Conservation (phyloP, 306 rosid genomes). For the Biancaea sappan region DNA sequence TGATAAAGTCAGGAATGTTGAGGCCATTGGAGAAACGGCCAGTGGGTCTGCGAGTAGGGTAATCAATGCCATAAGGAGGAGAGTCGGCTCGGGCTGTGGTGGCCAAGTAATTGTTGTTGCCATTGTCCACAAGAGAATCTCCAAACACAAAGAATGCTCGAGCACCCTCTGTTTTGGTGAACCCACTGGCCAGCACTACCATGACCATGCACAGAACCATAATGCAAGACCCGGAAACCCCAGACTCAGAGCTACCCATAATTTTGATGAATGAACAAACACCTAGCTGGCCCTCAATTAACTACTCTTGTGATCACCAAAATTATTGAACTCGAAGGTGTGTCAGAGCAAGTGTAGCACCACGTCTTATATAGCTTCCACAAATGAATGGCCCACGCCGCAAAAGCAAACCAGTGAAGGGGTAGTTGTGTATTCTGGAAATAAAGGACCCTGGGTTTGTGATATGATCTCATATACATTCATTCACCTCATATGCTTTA, state of each 20-base stretch:
- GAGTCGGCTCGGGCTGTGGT: conserved; percentile 75
- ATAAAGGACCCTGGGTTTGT: neutral
- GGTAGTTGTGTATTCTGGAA: neutral
- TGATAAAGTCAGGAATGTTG: conserved; percentile 79
- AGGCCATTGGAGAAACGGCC: conserved; percentile 91
- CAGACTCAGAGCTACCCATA: conserved; percentile 38
- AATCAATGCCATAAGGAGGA: conserved; percentile 81
- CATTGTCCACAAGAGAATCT: conserved; percentile 79
- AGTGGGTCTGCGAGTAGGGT: conserved; percentile 63
- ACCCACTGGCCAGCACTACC: conserved; percentile 24
- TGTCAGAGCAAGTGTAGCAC: neutral
- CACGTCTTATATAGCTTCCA: neutral
- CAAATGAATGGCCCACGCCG: neutral
- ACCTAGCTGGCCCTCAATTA: too few relatives aligned
- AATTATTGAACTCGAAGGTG: too few relatives aligned
- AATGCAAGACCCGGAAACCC: conserved; percentile 23
- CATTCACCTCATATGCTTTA: too few relatives aligned
- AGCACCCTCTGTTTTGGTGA: conserved; percentile 49
- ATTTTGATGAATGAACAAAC: neutral
- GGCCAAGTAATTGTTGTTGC: conserved; percentile 72
- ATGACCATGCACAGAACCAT: neutral
- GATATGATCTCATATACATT: too few relatives aligned
- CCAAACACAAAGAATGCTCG: conserved; percentile 86
- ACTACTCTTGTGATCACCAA: too few relatives aligned
- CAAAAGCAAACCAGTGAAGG: neutral